Evolutionary conservation across 129 eudicot species (phyloP).

Genomic region (Arctium lappa): DNA sequence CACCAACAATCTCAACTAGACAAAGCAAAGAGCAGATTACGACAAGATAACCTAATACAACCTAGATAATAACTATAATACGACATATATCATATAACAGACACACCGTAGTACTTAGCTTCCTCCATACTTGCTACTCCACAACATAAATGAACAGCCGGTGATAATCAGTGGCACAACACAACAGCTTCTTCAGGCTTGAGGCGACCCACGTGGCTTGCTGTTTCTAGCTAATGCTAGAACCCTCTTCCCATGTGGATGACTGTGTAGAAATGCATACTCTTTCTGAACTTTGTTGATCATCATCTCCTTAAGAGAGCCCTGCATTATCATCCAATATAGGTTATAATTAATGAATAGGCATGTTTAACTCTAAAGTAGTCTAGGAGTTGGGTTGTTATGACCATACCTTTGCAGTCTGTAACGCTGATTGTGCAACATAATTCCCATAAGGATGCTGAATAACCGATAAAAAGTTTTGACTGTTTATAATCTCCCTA

Average conservation of each 20-base stretch:
- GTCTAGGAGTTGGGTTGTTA: not conserved
- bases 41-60: slow-evolving; percentile 18
- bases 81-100: slow-evolving; percentile 32
- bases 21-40: slow-evolving; percentile 6
- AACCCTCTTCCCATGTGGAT: slow-evolving; percentile 75
- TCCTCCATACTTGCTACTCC: slow-evolving; percentile 24
- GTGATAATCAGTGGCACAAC: slow-evolving; percentile 37
- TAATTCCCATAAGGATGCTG: slow-evolving; percentile 73
- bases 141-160: slow-evolving; percentile 28
- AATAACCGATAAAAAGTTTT: slow-evolving; percentile 39
- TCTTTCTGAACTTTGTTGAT: slow-evolving; percentile 29
- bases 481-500: slow-evolving; percentile 44
- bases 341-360: not conserved
- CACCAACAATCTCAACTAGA: slow-evolving; percentile 14
- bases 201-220: slow-evolving; percentile 13
- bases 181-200: slow-evolving; percentile 22
- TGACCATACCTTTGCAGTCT: slow-evolving; percentile 39
- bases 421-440: slow-evolving; percentile 58
- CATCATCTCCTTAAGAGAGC: slow-evolving; percentile 30
- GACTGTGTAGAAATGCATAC: slow-evolving; percentile 47
- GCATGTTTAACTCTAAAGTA: not conserved
- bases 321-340: slow-evolving; percentile 34
- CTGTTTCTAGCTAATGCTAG: slow-evolving; percentile 37
- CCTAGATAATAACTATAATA: slow-evolving; percentile 26
- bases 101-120: not conserved